Evolutionary conservation across 2,329 filamentous ascomycete species (phyloP).

Genomic region (Graphilbum ipis-grandicollis): DNA sequence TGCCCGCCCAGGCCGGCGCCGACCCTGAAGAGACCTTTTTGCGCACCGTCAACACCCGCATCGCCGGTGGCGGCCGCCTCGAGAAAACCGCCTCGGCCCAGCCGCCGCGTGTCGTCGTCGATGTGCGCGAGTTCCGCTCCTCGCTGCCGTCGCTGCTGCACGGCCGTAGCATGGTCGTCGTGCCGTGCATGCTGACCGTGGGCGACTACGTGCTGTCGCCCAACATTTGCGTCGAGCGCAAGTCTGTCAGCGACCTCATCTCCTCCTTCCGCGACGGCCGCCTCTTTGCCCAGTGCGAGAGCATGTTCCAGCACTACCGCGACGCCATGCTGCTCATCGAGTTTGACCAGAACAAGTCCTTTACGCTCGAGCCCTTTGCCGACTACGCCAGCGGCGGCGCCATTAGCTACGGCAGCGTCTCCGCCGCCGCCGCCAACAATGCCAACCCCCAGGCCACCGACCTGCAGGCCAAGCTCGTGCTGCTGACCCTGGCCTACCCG

Average conservation of each 20-base stretch:
- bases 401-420: slow-evolving; percentile 16
- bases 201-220: slow-evolving; percentile 92
- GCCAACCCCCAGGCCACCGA: slow-evolving; percentile 37
- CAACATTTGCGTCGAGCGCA: slow-evolving; percentile 83
- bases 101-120: slow-evolving; percentile 81
- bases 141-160: slow-evolving; percentile 83
- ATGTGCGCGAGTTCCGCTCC: slow-evolving; percentile 90
- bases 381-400: slow-evolving; percentile 41
- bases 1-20: slow-evolving; percentile 26
- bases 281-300: slow-evolving; percentile 79
- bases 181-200: slow-evolving; percentile 91
- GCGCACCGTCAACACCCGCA: slow-evolving; percentile 88
- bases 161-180: slow-evolving; percentile 69
- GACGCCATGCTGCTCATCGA: slow-evolving; percentile 85
- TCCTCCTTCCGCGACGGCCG: slow-evolving; percentile 82
- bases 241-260: slow-evolving; percentile 82
- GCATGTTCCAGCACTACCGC: slow-evolving; percentile 89
- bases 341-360: slow-evolving; percentile 93
- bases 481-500: slow-evolving; percentile 84
- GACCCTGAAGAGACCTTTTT: slow-evolving; percentile 84
- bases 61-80: slow-evolving; percentile 79
- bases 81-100: slow-evolving; percentile 74
- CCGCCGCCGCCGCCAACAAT: slow-evolving; percentile 34
- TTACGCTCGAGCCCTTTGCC: slow-evolving; percentile 74
- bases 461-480: slow-evolving; percentile 78